Conservation (phyloP, 2,329 filamentous ascomycete species). For the Falciphora oryzae region DNA sequence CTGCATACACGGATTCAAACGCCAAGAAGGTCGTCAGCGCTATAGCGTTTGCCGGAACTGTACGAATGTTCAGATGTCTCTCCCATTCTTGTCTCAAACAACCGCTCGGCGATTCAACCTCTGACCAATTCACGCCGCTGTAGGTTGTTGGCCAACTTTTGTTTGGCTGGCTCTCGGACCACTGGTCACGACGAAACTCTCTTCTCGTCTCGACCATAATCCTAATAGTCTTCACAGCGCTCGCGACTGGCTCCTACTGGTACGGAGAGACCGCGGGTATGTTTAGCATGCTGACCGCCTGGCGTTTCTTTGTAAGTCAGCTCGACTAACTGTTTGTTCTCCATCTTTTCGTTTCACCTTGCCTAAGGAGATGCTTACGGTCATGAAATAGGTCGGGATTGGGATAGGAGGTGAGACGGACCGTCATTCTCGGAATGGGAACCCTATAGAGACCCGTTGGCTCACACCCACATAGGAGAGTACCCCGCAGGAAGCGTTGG, state of each 20-base stretch:
- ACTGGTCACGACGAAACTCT: conserved; percentile 78
- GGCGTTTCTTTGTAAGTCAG: conserved; percentile 69
- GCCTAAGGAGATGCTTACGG: background rate
- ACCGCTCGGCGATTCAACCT: background rate
- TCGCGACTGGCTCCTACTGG: conserved; percentile 72
- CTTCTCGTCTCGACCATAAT: conserved; percentile 77
- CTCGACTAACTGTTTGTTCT: background rate
- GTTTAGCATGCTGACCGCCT: conserved; percentile 71
- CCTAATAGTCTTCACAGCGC: conserved; percentile 76
- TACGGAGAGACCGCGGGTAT: conserved; percentile 63
- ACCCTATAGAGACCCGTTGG: background rate
- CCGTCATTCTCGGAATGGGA: background rate
- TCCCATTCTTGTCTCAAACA: background rate
- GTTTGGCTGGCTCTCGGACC: conserved; percentile 77
- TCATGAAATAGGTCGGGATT: conserved; percentile 46
- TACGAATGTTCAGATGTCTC: conserved; percentile 6
- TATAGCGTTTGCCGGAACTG: conserved; percentile 79
- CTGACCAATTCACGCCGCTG: conserved; percentile 7
- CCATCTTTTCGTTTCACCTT: background rate
- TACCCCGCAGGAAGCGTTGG: conserved; percentile 81
- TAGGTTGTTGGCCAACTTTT: conserved; percentile 68
- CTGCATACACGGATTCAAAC: conserved; percentile 60
- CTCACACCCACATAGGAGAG: conserved; percentile 42
- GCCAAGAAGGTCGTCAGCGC: conserved; percentile 70
- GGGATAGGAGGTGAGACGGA: conserved; percentile 62